Conservation (phyloP, 441 rosid species). For the Hypseocharis bilobata region DNA sequence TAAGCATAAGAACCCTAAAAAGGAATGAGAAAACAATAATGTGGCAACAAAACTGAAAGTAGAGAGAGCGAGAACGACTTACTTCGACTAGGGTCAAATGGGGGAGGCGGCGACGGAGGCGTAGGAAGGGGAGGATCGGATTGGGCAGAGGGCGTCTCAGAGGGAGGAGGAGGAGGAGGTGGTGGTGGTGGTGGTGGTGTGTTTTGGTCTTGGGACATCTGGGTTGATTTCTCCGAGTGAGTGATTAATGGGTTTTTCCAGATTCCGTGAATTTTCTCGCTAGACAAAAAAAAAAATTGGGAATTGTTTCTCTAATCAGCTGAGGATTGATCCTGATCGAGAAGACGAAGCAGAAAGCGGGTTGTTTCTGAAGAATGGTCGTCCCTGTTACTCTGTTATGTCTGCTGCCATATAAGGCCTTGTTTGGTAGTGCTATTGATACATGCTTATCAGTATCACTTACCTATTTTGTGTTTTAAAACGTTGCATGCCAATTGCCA, state of each 20-base stretch:
- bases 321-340: not conserved
- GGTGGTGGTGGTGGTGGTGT: not conserved
- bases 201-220: not conserved
- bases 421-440: too few species aligned
- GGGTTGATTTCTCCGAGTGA: too few species aligned
- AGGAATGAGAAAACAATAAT: not conserved
- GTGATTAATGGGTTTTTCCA: not conserved
- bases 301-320: not conserved
- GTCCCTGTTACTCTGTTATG: not conserved
- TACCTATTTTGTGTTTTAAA: too few species aligned
- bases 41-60: not conserved
- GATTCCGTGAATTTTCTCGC: not conserved
- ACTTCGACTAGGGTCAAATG: conserved; percentile 79
- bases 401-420: not conserved
- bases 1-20: conserved; percentile 16
- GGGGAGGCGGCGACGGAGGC: conserved; percentile 21
- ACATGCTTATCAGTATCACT: too few species aligned
- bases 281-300: not conserved
- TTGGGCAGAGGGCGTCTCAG: not conserved
- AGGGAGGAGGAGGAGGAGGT: not conserved
- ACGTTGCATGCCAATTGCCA: too few species aligned
- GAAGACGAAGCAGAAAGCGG: not conserved
- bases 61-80: conserved; percentile 24
- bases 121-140: not conserved
- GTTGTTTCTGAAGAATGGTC: not conserved